Conservation (phyloP, 1,139 yeast species). For the Nakaseomyces sp. region DNA sequence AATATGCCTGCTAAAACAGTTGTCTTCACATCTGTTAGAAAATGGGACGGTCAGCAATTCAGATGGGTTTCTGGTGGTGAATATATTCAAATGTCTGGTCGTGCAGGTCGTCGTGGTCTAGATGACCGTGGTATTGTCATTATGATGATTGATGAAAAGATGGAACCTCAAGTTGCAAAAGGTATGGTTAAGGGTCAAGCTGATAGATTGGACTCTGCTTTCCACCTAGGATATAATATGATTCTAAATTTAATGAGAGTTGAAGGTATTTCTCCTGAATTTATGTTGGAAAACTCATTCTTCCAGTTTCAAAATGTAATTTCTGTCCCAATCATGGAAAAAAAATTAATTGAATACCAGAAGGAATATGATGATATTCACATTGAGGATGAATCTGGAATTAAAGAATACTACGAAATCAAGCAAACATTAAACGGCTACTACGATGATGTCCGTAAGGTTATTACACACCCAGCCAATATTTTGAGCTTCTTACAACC, state of each 20-base stretch:
- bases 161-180: constrained; percentile 98
- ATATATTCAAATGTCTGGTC: constrained; percentile 98
- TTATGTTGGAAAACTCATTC: constrained; percentile 89
- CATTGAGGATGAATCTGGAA: constrained; percentile 64
- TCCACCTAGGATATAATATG: constrained; percentile 96
- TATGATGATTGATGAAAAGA: constrained; percentile 97
- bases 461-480: constrained; percentile 89
- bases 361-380: constrained; percentile 40
- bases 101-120: constrained; percentile 99
- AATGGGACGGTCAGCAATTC: constrained; percentile 95
- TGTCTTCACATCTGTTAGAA: constrained; percentile 92
- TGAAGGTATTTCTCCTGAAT: constrained; percentile 97
- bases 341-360: constrained; percentile 46
- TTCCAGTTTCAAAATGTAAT: constrained; percentile 92
- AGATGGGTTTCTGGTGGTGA: constrained; percentile 99
- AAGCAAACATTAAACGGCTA: constrained; percentile 62
- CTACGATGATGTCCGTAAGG: constrained; percentile 68
- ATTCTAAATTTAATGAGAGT: constrained; percentile 90
- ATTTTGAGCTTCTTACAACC: constrained; percentile 74
- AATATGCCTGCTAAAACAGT: constrained; percentile 99
- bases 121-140: constrained; percentile 98
- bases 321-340: constrained; percentile 77
- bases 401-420: constrained; percentile 77
- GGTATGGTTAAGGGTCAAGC: constrained; percentile 99
- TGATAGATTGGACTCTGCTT: constrained; percentile 90